Base-by-base conservation (phyloP, 345 rosid genomes). In the Eucalyptus erythrocorys region DNA sequence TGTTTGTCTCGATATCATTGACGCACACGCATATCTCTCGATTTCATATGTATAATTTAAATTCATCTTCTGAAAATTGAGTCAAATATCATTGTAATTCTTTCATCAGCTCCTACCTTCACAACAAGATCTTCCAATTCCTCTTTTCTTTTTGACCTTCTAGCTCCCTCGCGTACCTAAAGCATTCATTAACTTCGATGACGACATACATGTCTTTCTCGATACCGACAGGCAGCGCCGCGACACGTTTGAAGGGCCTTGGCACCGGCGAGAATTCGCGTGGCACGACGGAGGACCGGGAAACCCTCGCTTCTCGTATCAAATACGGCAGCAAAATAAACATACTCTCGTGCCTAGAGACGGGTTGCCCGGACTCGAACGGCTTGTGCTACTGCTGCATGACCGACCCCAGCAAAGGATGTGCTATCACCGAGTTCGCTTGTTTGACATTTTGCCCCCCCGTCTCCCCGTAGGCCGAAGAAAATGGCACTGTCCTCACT, bases 371-470 rank as follows among this genome's bases (percentile, higher is more conserved):
- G 22, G 40, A 14, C 2, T 32, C 21, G 37, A 4, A 6, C 19
- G 0, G 0, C 79, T 4, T 8, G 13, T 71, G 81, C 43, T 71
- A 71, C 12, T 71, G 81, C 43, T 71, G 81, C 81, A 1, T 5
- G 81, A 71, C 81, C 43, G 81, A 71, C 43, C 4, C 43, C 81
- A 34, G 81, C 81, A 17, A 19, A 71, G 81, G 43, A 2, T 71
- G 81, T 10, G 81, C 81, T 40, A 0, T 0, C 40, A 15, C 3
- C 42, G 0, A 8, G 42, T 3, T 2, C 6, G 24, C 7, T 2
- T 34, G 81, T 8, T 5, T 1, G 43, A 1, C 81, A 34, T 71
- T 5, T 34, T 71, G 81, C 26, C 45, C 43, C 6, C 81, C 81
- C 10, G 3, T 3, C 81, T 71, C 81, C 43, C 81, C 68, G 14